phyloP scores from a whole-genome alignment of 192 early-diverging fungal genomes.

The Paraglomus brasilianum region DNA sequence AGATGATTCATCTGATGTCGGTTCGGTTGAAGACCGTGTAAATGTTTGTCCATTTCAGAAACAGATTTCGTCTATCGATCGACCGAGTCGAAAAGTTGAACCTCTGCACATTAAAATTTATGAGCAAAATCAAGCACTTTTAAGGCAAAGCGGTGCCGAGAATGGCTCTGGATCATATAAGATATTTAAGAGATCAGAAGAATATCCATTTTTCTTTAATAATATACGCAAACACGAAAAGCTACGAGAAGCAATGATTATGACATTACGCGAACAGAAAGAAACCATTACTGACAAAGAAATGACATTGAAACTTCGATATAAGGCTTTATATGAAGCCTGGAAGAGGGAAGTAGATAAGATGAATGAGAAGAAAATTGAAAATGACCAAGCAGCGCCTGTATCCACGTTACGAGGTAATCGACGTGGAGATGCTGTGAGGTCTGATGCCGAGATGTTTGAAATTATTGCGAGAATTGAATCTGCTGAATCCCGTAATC shows the following conservation, averaged over 20 bases:
- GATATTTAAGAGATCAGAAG: slow-evolving; percentile 39
- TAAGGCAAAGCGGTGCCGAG: too few relatives aligned
- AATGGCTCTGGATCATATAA: slow-evolving; percentile 4
- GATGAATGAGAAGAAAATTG: slow-evolving; percentile 38
- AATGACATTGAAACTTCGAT: slow-evolving; percentile 42
- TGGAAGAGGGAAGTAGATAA: slow-evolving; percentile 51
- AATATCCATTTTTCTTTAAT: slow-evolving; percentile 46
- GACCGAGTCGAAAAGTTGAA: too few relatives aligned
- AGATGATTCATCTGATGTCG: too few relatives aligned
- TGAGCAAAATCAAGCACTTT: too few relatives aligned
- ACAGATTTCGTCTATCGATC: too few relatives aligned
- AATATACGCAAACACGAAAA: slow-evolving; percentile 41
- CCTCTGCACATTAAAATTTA: too few relatives aligned
- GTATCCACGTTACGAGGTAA: slow-evolving; percentile 33
- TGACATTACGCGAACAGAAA: slow-evolving; percentile 33
- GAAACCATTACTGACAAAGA: slow-evolving; percentile 42
- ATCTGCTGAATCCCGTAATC: slow-evolving; percentile 69
- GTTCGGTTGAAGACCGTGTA: too few relatives aligned
- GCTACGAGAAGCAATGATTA: slow-evolving; percentile 30
- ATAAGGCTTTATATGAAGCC: slow-evolving; percentile 45
- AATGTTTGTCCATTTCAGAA: too few relatives aligned
- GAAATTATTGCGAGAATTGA: slow-evolving; percentile 74
- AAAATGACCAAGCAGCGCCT: slow-evolving; percentile 25
- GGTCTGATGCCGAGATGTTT: slow-evolving; percentile 75
- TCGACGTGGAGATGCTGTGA: slow-evolving; percentile 60